Evolutionary conservation across 2,329 filamentous ascomycete species (phyloP), one percentile per base, ranked within the genome.

Genomic region (Pyrenophora graminea): DNA sequence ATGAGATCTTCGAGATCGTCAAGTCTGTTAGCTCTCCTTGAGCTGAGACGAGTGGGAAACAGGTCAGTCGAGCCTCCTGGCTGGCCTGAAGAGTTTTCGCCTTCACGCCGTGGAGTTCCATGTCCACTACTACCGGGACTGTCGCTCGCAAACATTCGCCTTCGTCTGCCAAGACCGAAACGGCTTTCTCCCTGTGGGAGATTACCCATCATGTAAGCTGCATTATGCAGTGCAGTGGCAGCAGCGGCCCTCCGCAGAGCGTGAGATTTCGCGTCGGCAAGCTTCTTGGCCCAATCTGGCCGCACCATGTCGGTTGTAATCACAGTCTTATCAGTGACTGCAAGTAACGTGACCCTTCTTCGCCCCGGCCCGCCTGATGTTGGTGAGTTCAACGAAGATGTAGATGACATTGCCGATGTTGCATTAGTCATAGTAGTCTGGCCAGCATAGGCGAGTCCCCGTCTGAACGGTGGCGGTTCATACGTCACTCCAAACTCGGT

Each of bases 401-500:
- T 88, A 0, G 92, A 96, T 0, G 92, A 95, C 84, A 93, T 91
- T 33, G 91, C 90, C 1, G 90, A 86, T 37, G 78, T 74, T 12
- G 79, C 72, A 45, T 74, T 85, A 41, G 78, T 79, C 55, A 86
- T 73, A 13, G 80, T 76, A 38, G 80, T 80, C 43, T 83, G 77
- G 18, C 81, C 76, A 1, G 84, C 81, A 69, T 93, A 93, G 1
- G 83, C 79, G 27, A 99, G 76, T 1, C 94, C 94, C 57, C 92
- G 82, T 19, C 91, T 86, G 77, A 97, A 97, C 0, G 90, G 86
- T 2, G 94, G 94, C 10, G 91, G 82, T 4, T 93, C 86, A 71
- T 97, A 99, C 0, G 90, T 96, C n/a, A 99, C 89, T 39, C 94
- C 94, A 69, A 97, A 97, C 59, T 99, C 93, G 1, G 91, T 86